Conservation (phyloP, 2,329 filamentous ascomycete species). For the Myriangium duriaei region DNA sequence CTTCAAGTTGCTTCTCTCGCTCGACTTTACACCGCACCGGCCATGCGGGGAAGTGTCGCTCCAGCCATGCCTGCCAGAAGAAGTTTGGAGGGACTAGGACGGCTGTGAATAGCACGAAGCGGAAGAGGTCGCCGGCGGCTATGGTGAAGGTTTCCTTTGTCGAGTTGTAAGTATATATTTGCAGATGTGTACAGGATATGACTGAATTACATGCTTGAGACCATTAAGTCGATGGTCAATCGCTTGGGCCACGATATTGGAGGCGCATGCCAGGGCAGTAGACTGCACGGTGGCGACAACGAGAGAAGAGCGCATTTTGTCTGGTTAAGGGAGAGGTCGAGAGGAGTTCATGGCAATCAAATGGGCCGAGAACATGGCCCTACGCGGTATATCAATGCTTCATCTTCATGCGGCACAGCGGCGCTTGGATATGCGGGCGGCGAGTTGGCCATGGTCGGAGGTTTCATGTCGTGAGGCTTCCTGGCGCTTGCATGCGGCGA, state of each 20-base stretch:
- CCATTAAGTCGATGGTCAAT: slow-evolving; percentile 31
- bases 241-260: slow-evolving; percentile 61
- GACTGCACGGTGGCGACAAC: slow-evolving; percentile 52
- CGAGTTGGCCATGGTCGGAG: no score
- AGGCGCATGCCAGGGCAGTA: slow-evolving; percentile 50
- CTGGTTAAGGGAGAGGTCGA: no score
- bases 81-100: slow-evolving; percentile 46
- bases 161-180: background rate
- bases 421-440: no score
- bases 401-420: no score
- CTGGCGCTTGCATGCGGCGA: no score
- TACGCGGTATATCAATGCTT: no score
- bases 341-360: no score
- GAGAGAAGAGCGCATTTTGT: no score
- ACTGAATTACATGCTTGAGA: slow-evolving; percentile 1
- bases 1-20: slow-evolving; percentile 5
- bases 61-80: slow-evolving; percentile 45
- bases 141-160: slow-evolving; percentile 32
- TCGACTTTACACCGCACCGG: slow-evolving; percentile 22
- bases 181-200: background rate
- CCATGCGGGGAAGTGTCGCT: slow-evolving; percentile 41
- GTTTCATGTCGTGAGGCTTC: no score
- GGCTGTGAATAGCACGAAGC: slow-evolving; percentile 42
- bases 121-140: slow-evolving; percentile 37
- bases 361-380: no score